Evolutionary conservation across 2,329 filamentous ascomycete species (phyloP).

Genomic region (Colletotrichum gigasporum): DNA sequence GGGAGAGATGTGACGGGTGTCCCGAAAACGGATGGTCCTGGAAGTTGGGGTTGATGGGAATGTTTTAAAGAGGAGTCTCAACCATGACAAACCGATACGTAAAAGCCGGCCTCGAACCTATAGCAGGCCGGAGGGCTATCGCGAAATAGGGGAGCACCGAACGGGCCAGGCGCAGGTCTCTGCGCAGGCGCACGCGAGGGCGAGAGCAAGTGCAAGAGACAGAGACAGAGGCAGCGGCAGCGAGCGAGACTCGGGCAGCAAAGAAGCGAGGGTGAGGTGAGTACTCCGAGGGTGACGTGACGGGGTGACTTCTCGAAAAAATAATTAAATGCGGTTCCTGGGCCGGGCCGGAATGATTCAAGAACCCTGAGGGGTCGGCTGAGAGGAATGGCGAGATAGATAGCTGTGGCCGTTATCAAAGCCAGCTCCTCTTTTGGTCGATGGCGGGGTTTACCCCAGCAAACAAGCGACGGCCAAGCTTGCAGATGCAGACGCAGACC

Average conservation of each 20-base stretch:
- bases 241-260: not conserved
- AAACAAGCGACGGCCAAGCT: constrained; percentile 21
- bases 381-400: constrained; percentile 29
- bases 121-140: constrained; percentile 25
- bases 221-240: not conserved
- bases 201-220: not conserved
- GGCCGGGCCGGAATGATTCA: constrained; percentile 25
- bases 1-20: constrained; percentile 12
- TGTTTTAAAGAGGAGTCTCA: constrained; percentile 20
- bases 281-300: constrained; percentile 18
- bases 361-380: constrained; percentile 29
- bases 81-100: constrained; percentile 29
- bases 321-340: constrained; percentile 20
- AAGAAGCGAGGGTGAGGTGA: not conserved
- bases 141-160: constrained; percentile 26
- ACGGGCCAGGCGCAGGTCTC: constrained; percentile 28
- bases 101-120: constrained; percentile 19
- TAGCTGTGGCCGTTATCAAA: constrained; percentile 29
- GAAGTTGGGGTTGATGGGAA: constrained; percentile 15
- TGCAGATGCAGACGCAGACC: constrained; percentile 13
- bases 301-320: constrained; percentile 18
- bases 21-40: constrained; percentile 19
- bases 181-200: constrained; percentile 14
- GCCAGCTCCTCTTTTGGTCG: constrained; percentile 28
- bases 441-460: constrained; percentile 28